Evolutionary conservation across 2,329 filamentous ascomycete species (phyloP).

Genomic region (Erysiphe pulchra): DNA sequence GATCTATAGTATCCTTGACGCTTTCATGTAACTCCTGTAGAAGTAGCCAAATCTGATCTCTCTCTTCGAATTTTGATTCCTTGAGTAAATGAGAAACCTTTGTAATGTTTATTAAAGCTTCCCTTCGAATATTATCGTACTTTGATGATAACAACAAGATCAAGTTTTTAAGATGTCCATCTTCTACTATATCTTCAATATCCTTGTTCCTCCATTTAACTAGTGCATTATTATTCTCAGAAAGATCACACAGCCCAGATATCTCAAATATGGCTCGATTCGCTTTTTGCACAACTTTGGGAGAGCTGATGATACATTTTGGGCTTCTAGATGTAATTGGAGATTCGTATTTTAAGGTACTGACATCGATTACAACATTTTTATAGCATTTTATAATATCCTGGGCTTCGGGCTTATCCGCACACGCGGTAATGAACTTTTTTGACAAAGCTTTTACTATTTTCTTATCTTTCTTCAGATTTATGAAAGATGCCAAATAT

Average conservation of each 20-base stretch:
- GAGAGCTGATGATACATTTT: neutral
- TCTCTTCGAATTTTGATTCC: slow-evolving; percentile 47
- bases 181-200: slow-evolving; percentile 52
- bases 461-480: slow-evolving; percentile 23
- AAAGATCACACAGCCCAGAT: neutral
- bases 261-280: neutral
- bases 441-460: slow-evolving; percentile 21
- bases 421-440: slow-evolving; percentile 15
- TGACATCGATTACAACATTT: slow-evolving; percentile 9
- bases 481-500: slow-evolving; percentile 27
- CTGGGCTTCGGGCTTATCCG: slow-evolving; percentile 15
- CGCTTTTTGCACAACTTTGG: neutral
- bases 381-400: slow-evolving; percentile 7
- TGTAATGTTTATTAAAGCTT: slow-evolving; percentile 44
- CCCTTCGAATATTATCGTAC: slow-evolving; percentile 50
- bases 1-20: slow-evolving; percentile 25
- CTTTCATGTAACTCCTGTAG: slow-evolving; percentile 63
- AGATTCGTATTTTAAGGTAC: slow-evolving; percentile 3
- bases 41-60: slow-evolving; percentile 54
- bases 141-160: slow-evolving; percentile 52
- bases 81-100: slow-evolving; percentile 37
- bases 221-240: slow-evolving; percentile 24
- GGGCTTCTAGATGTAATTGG: neutral
- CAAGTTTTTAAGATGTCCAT: slow-evolving; percentile 43
- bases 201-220: slow-evolving; percentile 50